These are phyloP conservation scores for Trichophaea hybrida DNA, from an alignment of 2,329 filamentous ascomycete genomes.

Conservation along the genomic window DNA sequence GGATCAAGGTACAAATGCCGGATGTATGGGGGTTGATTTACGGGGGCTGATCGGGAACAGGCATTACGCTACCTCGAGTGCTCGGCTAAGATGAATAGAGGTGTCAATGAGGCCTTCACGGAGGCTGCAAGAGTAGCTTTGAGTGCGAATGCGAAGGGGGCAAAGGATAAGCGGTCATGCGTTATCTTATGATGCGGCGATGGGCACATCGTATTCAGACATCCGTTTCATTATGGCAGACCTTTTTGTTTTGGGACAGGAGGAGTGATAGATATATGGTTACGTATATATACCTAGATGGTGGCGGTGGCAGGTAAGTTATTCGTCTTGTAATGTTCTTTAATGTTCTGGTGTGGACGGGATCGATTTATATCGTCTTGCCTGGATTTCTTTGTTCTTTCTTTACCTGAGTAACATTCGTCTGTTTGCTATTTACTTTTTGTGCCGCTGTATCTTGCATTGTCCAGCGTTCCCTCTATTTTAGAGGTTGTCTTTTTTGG, in stretches of 20 bases:
- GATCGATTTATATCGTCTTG: background rate
- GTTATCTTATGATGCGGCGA: background rate
- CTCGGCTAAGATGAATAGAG: slow-evolving; percentile 94
- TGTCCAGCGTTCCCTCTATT: background rate
- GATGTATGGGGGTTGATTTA: background rate
- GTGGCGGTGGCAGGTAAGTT: no score
- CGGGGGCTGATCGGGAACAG: slow-evolving; percentile 30
- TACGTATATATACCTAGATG: no score
- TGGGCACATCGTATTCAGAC: no score
- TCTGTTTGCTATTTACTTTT: background rate
- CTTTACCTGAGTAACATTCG: background rate
- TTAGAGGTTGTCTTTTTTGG: background rate
- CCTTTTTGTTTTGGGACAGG: no score
- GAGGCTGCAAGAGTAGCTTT: slow-evolving; percentile 91
- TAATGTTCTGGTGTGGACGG: no score
- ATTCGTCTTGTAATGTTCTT: no score
- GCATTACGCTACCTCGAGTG: slow-evolving; percentile 96
- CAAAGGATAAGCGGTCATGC: slow-evolving; percentile 37
- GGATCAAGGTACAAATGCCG: slow-evolving; percentile 23
- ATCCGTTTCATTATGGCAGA: no score
- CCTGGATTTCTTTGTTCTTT: background rate
- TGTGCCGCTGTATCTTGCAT: background rate
- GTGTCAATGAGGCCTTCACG: slow-evolving; percentile 96
- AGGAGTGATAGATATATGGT: no score
- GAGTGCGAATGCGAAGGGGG: slow-evolving; percentile 49